A percentile compares a stretch with the other conserved stretches of the same genome.
Evolutionary conservation across 768 basidiomycete genomes (phyloP).

Genomic region (Tricholoma bakamatsutake): DNA sequence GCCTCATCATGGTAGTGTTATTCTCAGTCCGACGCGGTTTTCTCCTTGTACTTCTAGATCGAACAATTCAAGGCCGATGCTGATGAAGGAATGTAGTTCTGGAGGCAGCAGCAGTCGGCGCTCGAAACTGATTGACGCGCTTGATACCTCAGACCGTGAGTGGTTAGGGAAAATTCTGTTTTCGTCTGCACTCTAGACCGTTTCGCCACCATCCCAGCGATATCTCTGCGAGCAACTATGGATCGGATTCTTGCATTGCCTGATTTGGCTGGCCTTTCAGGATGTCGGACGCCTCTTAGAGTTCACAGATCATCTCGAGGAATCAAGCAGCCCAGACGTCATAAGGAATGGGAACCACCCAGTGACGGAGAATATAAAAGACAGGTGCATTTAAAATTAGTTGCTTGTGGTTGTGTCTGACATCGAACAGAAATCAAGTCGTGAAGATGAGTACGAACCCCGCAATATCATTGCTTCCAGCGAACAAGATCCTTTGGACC

Average conservation of each 20-base stretch:
- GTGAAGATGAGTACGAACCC: background rate
- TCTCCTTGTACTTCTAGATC: conserved; percentile 18
- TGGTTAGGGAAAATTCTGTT: conserved; percentile 2
- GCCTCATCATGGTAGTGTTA: conserved; percentile 1
- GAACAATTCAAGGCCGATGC: background rate
- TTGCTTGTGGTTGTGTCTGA: background rate
- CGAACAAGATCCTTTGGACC: background rate
- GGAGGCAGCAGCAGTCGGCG: conserved; percentile 12
- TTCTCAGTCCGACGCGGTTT: conserved; percentile 22
- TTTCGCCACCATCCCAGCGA: conserved; percentile 20
- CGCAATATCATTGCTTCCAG: too few species aligned
- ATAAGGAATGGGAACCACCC: background rate
- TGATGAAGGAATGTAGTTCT: conserved; percentile 12
- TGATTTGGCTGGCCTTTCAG: conserved; percentile 37
- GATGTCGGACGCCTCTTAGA: background rate
- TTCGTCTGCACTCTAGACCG: background rate
- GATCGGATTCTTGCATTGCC: conserved; percentile 37
- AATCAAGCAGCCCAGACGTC: background rate
- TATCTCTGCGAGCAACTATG: conserved; percentile 29
- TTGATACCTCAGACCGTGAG: conserved; percentile 42
- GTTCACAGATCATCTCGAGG: background rate
- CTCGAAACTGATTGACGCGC: conserved; percentile 33
- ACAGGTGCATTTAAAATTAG: conserved; percentile 2
- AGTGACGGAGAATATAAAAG: background rate
- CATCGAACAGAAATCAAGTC: background rate